Base-by-base conservation (phyloP, 257 asterid genomes). In the Nicotiana sylvestris region DNA sequence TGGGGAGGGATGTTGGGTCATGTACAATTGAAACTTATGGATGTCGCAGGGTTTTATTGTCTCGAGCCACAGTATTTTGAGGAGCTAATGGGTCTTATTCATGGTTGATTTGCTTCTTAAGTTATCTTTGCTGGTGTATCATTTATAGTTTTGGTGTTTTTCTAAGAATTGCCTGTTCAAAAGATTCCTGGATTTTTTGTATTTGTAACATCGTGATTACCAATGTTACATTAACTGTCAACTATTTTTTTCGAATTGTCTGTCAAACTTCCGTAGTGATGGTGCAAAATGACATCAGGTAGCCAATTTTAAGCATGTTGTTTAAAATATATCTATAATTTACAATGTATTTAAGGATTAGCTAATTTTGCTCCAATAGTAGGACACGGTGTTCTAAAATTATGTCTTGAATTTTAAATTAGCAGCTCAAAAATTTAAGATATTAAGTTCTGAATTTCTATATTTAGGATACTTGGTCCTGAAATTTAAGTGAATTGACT, bases 91-190 rank as follows among this genome's bases (percentile, higher is more conserved):
- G 68, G 68, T 69, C 56, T 61, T 58, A 64, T 55, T 30, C 39
- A 83, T 37, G 80, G 81, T 83, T 74, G 37, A 78, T 81, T 76
- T 82, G 83, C 78, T 85, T 58, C 53, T 77, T 27, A 57, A 21
- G 35, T 68, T 30, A 60, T 66, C 61, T 85, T 85, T 84, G 83
- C 84, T 88, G 82, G 76, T 86, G 91, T 86, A 84, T 86, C 82
- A 82, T 85, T 67, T 51, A 60, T 85, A 64, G 58, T 25, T 56
- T 77, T 84, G 70, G 60, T 89, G 84, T 83, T 84, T 79, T 27
- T 16, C 39, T 11, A 64, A 37, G 37, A 43, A 53, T 5, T 58
- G 85, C 56, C 66, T 77, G 58, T 55, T 39, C 84, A 32, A 29
- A 57, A 51, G 29, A 30, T 81, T 58, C 21, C 80, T 11, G 51